phyloP scores from a whole-genome alignment of 2,329 filamentous ascomycete genomes.

The Chaetomium sp. region DNA sequence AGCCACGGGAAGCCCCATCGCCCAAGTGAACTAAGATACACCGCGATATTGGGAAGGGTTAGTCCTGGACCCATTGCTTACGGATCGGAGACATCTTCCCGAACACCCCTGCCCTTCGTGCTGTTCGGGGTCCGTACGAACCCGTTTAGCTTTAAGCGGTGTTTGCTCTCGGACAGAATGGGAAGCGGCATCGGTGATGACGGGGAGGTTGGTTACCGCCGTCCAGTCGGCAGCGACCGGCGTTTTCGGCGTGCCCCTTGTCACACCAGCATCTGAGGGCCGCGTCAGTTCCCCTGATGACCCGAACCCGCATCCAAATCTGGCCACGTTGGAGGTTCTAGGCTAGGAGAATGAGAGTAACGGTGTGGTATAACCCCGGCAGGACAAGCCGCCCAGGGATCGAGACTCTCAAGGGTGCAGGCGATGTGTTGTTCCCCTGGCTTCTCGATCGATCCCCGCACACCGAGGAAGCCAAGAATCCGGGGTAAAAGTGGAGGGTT shows the following conservation, averaged over 20 bases:
- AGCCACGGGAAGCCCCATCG: too few species aligned
- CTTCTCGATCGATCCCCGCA: conserved; percentile 12
- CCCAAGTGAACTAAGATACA: too few species aligned
- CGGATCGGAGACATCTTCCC: background rate
- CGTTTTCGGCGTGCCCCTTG: background rate
- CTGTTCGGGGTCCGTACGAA: background rate
- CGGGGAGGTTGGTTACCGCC: background rate
- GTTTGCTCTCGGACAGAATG: background rate
- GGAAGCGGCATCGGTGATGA: background rate
- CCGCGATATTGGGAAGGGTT: background rate
- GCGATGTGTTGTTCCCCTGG: background rate
- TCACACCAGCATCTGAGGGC: background rate
- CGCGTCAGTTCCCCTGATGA: background rate
- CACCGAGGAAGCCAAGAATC: conserved; percentile 23
- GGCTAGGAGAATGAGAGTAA: background rate
- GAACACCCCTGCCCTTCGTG: background rate
- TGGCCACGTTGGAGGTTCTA: background rate
- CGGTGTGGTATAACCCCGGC: conserved; percentile 5
- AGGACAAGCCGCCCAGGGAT: conserved; percentile 8
- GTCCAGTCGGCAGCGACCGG: background rate
- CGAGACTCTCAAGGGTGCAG: conserved; percentile 1
- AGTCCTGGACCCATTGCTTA: too few species aligned
- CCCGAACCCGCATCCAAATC: background rate
- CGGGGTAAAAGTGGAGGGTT: conserved; percentile 19
- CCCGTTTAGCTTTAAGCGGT: background rate